A percentile compares a stretch with the other conserved stretches of the same genome.
Evolutionary conservation across 257 asterid genomes (phyloP).

Genomic region (Rehmannia glutinosa): DNA sequence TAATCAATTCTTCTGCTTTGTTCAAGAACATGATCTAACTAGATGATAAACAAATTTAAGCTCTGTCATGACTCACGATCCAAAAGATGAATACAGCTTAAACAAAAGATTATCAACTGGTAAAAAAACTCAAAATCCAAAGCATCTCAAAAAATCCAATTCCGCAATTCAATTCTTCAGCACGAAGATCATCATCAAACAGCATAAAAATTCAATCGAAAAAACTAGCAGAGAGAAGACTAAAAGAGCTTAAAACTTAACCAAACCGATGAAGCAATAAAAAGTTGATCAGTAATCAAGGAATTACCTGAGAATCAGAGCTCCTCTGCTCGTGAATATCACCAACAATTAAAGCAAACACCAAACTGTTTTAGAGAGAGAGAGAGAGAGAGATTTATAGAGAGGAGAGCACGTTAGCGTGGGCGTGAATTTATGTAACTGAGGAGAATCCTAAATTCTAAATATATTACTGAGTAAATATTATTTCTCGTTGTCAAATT

Average conservation of each 20-base stretch:
- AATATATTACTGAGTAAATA: too few relatives aligned
- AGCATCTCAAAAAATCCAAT: conserved; percentile 3
- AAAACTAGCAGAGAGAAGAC: neutral
- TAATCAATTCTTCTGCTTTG: neutral
- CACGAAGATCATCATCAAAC: conserved; percentile 3
- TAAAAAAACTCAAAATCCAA: neutral
- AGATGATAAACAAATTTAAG: too few relatives aligned
- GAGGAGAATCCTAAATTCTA: too few relatives aligned
- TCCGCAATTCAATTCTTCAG: neutral
- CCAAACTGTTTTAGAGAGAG: too few relatives aligned
- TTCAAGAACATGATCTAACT: neutral
- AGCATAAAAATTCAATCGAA: neutral
- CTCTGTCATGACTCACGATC: neutral
- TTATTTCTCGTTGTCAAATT: too few relatives aligned
- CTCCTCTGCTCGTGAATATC: too few relatives aligned
- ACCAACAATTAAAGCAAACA: too few relatives aligned
- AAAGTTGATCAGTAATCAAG: neutral
- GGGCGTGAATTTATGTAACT: too few relatives aligned
- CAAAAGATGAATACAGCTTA: neutral
- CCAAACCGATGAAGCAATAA: neutral
- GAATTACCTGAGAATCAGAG: conserved; percentile 24
- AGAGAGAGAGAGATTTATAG: too few relatives aligned
- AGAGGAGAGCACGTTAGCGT: too few relatives aligned
- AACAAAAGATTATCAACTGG: too few relatives aligned
- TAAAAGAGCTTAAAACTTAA: too few relatives aligned